Conservation (phyloP, 2,329 filamentous ascomycete genomes). For the Pestalotiopsis sp. region DNA sequence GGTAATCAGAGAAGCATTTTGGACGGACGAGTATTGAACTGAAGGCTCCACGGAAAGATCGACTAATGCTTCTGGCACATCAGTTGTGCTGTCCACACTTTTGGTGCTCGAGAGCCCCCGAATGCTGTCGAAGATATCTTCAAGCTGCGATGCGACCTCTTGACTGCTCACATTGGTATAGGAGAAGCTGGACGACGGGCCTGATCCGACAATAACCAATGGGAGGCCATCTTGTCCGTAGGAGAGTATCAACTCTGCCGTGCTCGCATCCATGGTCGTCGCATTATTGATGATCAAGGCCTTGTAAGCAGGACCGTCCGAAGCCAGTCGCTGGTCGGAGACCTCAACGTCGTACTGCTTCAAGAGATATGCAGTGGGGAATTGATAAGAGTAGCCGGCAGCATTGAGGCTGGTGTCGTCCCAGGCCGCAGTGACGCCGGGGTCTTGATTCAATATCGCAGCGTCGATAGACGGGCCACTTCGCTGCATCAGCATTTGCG, state of each 20-base stretch:
- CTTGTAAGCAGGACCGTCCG: neutral
- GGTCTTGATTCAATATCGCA: neutral
- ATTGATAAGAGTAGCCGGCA: neutral
- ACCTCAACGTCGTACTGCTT: neutral
- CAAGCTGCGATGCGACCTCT: neutral
- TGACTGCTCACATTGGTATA: neutral
- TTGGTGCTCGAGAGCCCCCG: neutral
- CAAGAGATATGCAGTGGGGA: neutral
- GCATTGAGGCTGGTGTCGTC: neutral
- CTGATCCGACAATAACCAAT: neutral
- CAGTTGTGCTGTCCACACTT: neutral
- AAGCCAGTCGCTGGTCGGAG: neutral
- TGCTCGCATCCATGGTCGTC: neutral
- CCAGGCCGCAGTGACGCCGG: neutral
- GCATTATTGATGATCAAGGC: neutral
- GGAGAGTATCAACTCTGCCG: neutral
- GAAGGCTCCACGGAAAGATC: neutral
- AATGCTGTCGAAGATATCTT: neutral
- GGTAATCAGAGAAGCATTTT: neutral
- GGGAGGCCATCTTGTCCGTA: neutral
- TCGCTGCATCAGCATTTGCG: neutral
- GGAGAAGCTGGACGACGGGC: neutral
- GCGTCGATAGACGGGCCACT: neutral
- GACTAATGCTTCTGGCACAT: neutral
- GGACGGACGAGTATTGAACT: neutral